Evolutionary conservation across 129 eudicot species (phyloP).

Genomic region (Helianthus annuus): HanXRQr2.0-SUNRISE NC_035437.2:138460054-138460553

Average conservation of each 20-base stretch:
- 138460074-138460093: too few relatives aligned
- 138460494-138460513: conserved; percentile 50
- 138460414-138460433: conserved; percentile 72
- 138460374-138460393: conserved; percentile 49
- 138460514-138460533: conserved; percentile 41
- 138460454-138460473: conserved; percentile 61
- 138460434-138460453: conserved; percentile 61
- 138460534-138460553: conserved; percentile 55
- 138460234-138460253: conserved; percentile 58
- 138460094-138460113: neutral
- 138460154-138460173: conserved; percentile 53
- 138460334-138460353: conserved; percentile 54
- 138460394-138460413: conserved; percentile 49
- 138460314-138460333: conserved; percentile 58
- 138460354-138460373: conserved; percentile 72
- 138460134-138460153: conserved; percentile 45
- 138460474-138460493: conserved; percentile 67
- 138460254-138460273: conserved; percentile 71
- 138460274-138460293: conserved; percentile 77
- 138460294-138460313: conserved; percentile 57
- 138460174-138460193: conserved; percentile 77
- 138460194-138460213: conserved; percentile 70
- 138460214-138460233: conserved; percentile 55
- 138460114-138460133: conserved; percentile 1
- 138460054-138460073: conserved; percentile 7